A percentile compares a stretch with the other conserved stretches of the same genome.
Conservation (phyloP, 768 basidiomycete species). For the Antrodiella citrinella region DNA sequence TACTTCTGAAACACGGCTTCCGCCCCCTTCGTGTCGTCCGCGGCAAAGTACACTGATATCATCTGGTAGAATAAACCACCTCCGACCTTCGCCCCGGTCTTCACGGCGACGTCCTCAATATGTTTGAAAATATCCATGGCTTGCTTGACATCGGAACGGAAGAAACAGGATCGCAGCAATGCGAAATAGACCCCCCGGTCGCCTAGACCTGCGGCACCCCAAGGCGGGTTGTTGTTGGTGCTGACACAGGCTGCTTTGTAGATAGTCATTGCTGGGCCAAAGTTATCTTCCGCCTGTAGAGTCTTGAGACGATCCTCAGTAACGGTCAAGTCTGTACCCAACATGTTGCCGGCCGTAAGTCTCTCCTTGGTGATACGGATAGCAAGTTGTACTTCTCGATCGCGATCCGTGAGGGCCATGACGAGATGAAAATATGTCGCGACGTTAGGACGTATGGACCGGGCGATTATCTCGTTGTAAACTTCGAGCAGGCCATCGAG, state of each 20-base stretch:
- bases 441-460: constrained; percentile 51
- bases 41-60: constrained; percentile 48
- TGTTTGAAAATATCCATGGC: constrained; percentile 62
- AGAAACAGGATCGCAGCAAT: constrained; percentile 57
- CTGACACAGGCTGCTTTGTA: constrained; percentile 53
- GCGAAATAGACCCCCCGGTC: constrained; percentile 31
- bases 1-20: constrained; percentile 57
- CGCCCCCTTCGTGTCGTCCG: constrained; percentile 38
- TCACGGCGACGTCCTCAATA: constrained; percentile 34
- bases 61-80: constrained; percentile 43
- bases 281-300: constrained; percentile 60
- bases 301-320: constrained; percentile 30
- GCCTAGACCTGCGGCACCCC: neutral
- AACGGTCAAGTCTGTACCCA: neutral
- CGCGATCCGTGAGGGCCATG: constrained; percentile 53
- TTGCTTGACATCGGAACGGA: constrained; percentile 45
- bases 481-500: constrained; percentile 51
- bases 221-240: constrained; percentile 26
- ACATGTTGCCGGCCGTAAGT: neutral
- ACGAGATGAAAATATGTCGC: constrained; percentile 59
- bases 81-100: constrained; percentile 14
- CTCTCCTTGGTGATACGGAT: constrained; percentile 34
- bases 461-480: constrained; percentile 65
- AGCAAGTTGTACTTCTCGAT: constrained; percentile 48
- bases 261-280: constrained; percentile 60